A percentile compares a stretch with the other conserved stretches of the same genome.
These are phyloP conservation scores for Phyllosticta ampelicida DNA, from an alignment of 2,329 filamentous ascomycete species.

Conservation along the genomic window DNA sequence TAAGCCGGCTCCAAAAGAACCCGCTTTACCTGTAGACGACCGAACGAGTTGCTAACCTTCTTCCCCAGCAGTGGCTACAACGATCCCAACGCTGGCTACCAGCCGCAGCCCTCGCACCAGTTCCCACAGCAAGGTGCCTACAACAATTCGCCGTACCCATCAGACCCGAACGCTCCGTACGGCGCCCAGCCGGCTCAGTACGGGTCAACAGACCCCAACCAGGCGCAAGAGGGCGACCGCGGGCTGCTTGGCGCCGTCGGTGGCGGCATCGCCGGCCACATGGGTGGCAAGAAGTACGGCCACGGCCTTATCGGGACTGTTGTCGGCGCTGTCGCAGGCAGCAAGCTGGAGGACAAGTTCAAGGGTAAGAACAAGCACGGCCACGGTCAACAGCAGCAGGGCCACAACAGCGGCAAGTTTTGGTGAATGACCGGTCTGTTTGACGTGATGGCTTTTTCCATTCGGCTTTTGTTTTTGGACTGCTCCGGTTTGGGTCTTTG, in stretches of 20 bases:
- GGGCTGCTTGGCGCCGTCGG: constrained; percentile 47
- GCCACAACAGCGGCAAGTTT: neutral
- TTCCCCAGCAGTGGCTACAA: constrained; percentile 5
- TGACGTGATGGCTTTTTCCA: neutral
- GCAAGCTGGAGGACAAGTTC: constrained; percentile 43
- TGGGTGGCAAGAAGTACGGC: constrained; percentile 44
- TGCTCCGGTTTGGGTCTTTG: neutral
- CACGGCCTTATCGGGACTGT: constrained; percentile 48
- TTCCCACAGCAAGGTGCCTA: constrained; percentile 22
- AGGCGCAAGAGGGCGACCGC: constrained; percentile 43
- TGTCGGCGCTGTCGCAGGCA: constrained; percentile 46
- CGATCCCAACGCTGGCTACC: constrained; percentile 2
- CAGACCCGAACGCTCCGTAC: constrained; percentile 17
- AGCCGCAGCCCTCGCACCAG: constrained; percentile 12
- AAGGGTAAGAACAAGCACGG: constrained; percentile 26
- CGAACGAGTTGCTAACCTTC: too few species aligned
- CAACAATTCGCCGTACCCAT: constrained; percentile 16
- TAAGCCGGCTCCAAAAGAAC: too few species aligned
- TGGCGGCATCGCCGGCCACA: constrained; percentile 46
- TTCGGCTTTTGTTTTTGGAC: neutral
- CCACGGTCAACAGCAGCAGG: neutral
- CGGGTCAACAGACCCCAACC: constrained; percentile 26
- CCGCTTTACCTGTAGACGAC: too few species aligned
- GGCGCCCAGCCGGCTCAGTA: constrained; percentile 16
- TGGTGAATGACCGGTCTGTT: constrained; percentile 4